These are phyloP conservation scores for Blastomyces parvus DNA, from an alignment of 2,329 filamentous ascomycete species.

Conservation along the genomic window DNA sequence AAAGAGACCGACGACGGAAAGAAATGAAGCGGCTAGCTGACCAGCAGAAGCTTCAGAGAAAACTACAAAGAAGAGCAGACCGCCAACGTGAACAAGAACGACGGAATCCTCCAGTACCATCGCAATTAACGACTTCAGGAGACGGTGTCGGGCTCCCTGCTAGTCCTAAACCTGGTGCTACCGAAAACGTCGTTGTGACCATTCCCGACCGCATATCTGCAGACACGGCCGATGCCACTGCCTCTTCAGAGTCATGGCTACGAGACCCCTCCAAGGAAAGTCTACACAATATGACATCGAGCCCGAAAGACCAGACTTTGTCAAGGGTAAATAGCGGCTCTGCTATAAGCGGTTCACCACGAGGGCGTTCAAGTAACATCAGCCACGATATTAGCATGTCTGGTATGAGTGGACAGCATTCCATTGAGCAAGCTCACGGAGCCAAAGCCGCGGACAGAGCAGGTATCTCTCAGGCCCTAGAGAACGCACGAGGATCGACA, in stretches of 20 bases:
- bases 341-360: not conserved
- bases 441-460: constrained; percentile 29
- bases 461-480: constrained; percentile 44
- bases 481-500: constrained; percentile 38
- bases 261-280: constrained; percentile 28
- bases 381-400: constrained; percentile 6
- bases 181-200: not conserved
- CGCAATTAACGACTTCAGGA: constrained; percentile 8
- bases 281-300: constrained; percentile 11
- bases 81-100: constrained; percentile 47
- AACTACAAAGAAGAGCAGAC: constrained; percentile 40
- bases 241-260: constrained; percentile 24
- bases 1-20: constrained; percentile 70
- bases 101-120: constrained; percentile 26
- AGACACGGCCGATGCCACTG: not conserved
- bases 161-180: not conserved
- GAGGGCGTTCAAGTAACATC: not conserved
- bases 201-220: not conserved
- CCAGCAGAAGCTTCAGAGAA: constrained; percentile 49
- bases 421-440: not conserved
- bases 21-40: constrained; percentile 67
- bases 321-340: not conserved
- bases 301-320: constrained; percentile 1
- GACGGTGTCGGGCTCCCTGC: not conserved
- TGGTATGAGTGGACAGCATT: not conserved